These are phyloP conservation scores for Acanthamoeba royreba DNA, from an alignment of 208 protist genomes.

Conservation along the genomic window DNA sequence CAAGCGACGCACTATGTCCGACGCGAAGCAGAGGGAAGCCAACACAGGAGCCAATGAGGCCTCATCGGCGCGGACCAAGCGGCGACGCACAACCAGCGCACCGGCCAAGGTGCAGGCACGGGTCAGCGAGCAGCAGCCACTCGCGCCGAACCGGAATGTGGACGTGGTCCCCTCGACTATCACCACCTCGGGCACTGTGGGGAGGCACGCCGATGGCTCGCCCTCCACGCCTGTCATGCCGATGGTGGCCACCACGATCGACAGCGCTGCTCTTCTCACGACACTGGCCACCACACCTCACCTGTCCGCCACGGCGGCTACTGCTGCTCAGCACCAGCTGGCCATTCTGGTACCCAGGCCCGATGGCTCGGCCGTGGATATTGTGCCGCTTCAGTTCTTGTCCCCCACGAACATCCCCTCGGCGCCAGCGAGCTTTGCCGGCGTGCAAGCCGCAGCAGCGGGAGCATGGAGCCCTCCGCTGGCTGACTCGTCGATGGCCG, in stretches of 20 bases:
- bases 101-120: neutral
- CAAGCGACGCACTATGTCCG: neutral
- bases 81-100: neutral
- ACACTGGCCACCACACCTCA: too few species aligned
- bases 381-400: neutral
- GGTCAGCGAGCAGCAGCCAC: neutral
- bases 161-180: neutral
- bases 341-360: neutral
- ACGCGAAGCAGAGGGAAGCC: neutral
- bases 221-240: neutral
- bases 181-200: neutral
- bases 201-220: neutral
- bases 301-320: too few species aligned
- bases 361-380: neutral
- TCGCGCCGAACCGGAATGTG: neutral
- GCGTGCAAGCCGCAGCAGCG: too few species aligned
- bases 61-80: neutral
- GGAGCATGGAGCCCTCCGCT: neutral
- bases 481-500: neutral
- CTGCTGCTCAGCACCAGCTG: neutral
- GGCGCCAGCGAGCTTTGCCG: neutral
- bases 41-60: neutral
- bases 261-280: too few species aligned
- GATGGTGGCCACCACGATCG: neutral
- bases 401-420: neutral